Evolutionary conservation across 225 moss, liverwort and hornwort species (phyloP).

Genomic region (Straminergon stramineum): DNA sequence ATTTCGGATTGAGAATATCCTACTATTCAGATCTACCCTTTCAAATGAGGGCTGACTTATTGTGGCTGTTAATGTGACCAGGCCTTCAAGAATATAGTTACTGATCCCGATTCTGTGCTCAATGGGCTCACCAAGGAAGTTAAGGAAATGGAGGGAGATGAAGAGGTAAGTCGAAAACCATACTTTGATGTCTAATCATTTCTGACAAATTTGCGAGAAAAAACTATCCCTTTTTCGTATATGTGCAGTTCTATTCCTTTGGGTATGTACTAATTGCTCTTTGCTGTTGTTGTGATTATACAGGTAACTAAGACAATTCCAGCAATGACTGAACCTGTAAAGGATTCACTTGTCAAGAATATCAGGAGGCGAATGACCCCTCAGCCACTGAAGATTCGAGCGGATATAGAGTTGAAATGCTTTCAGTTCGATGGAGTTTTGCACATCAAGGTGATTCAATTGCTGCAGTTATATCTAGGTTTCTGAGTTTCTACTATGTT

Average conservation of each 20-base stretch:
- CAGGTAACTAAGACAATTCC: constrained; percentile 64
- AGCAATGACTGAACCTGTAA: constrained; percentile 87
- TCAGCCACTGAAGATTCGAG: constrained; percentile 92
- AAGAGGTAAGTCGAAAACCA: constrained; percentile 6
- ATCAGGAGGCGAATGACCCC: constrained; percentile 95
- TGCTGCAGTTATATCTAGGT: not conserved
- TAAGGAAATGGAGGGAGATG: constrained; percentile 27
- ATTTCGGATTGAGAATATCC: not conserved
- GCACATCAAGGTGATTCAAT: constrained; percentile 70
- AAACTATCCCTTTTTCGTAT: not conserved
- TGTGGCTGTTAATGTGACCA: not conserved
- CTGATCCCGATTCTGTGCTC: constrained; percentile 88
- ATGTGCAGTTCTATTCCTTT: not conserved
- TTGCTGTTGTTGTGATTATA: not conserved
- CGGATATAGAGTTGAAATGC: constrained; percentile 94
- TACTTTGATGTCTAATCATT: not conserved
- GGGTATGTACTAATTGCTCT: not conserved
- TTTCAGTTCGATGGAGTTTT: constrained; percentile 91
- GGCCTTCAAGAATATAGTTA: constrained; percentile 90
- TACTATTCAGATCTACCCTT: not conserved
- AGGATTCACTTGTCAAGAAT: constrained; percentile 85
- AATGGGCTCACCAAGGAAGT: constrained; percentile 73
- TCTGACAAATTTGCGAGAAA: not conserved
- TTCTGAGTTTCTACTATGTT: not conserved
- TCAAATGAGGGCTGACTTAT: not conserved